A percentile compares a stretch with the other conserved stretches of the same genome.
Evolutionary conservation across 768 basidiomycete genomes (phyloP).

Genomic region (Leccinum sublutescens): DNA sequence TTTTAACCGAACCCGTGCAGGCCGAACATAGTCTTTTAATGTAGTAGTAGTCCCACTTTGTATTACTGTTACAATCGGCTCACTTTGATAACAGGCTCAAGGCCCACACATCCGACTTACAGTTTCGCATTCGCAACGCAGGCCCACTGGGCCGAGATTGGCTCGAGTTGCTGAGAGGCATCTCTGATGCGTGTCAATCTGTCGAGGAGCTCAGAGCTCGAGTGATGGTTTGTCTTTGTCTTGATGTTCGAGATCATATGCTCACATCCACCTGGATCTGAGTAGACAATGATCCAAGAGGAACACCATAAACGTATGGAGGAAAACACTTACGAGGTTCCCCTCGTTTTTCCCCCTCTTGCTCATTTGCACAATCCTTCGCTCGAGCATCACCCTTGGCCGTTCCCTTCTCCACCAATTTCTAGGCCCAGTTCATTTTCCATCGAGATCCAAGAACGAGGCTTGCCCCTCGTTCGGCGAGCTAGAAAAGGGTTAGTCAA

Average conservation of each 20-base stretch:
- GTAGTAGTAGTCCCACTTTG: background rate
- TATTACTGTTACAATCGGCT: background rate
- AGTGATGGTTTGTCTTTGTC: background rate
- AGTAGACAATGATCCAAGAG: background rate
- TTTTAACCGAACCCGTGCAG: background rate
- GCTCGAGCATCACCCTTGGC: background rate
- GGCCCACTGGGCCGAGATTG: too few species aligned
- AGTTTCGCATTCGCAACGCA: background rate
- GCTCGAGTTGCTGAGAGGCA: background rate
- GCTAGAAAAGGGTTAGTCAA: too few species aligned
- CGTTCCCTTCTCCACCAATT: too few species aligned
- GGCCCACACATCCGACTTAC: background rate
- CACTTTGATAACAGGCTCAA: background rate
- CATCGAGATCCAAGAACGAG: too few species aligned
- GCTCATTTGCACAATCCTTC: background rate
- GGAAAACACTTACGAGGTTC: background rate
- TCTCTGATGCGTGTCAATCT: fast-evolving
- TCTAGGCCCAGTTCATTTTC: too few species aligned
- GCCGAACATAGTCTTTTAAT: too few species aligned
- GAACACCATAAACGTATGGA: too few species aligned
- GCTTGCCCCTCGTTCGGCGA: too few species aligned
- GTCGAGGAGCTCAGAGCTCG: background rate
- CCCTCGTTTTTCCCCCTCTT: background rate
- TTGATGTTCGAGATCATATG: background rate
- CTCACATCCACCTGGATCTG: background rate